Percentiles rank a stretch among this genome's conserved stretches.
These are phyloP conservation scores for Gloeopeniophorella convolvens DNA, from an alignment of 768 basidiomycete species.

Conservation along the genomic window DNA sequence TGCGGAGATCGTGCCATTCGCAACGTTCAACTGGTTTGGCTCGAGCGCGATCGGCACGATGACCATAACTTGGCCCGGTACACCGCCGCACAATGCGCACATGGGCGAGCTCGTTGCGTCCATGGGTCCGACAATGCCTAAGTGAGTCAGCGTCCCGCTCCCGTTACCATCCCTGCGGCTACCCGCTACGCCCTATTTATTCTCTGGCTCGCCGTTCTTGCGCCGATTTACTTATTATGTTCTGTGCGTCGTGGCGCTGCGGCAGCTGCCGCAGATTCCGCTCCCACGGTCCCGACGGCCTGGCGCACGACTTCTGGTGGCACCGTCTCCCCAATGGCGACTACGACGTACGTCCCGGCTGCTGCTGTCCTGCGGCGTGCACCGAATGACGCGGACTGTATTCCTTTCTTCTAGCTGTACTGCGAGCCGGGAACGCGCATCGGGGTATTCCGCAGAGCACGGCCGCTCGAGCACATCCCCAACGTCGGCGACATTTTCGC, in stretches of 20 bases:
- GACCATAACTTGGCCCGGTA: neutral
- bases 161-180: neutral
- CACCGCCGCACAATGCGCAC: neutral
- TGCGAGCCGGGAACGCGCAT: conserved; percentile 31
- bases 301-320: conserved; percentile 13
- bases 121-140: neutral
- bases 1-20: too few relatives aligned
- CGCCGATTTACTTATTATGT: neutral
- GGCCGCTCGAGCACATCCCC: conserved; percentile 40
- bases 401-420: conserved; percentile 10
- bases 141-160: neutral
- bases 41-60: conserved; percentile 5
- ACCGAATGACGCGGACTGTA: too few relatives aligned
- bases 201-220: neutral
- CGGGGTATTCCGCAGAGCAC: conserved; percentile 47
- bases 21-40: conserved; percentile 12
- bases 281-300: conserved; percentile 5
- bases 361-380: neutral
- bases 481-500: conserved; percentile 61
- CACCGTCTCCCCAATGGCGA: neutral
- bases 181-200: neutral
- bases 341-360: conserved; percentile 5
- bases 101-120: conserved; percentile 12
- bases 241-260: neutral
- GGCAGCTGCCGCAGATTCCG: conserved; percentile 11